phyloP scores from a whole-genome alignment of 352 stramenopile species.

The Elongisporangium prolatum region DNA sequence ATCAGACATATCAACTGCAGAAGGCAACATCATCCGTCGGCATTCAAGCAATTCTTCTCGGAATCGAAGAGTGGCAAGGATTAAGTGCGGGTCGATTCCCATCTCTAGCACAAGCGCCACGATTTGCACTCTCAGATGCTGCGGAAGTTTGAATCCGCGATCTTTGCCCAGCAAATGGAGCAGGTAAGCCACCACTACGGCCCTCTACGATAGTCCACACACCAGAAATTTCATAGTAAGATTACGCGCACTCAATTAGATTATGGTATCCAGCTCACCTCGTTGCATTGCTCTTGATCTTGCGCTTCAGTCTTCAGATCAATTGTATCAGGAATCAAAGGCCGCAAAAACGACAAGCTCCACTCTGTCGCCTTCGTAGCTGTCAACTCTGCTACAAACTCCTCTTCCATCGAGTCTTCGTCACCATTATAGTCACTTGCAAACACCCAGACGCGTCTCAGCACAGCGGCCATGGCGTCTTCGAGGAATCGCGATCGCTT shows the following conservation, averaged over 20 bases:
- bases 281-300: neutral
- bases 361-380: constrained; percentile 11
- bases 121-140: constrained; percentile 15
- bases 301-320: neutral
- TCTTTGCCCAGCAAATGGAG: constrained; percentile 30
- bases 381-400: constrained; percentile 4
- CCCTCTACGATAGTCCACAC: constrained; percentile 5
- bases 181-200: constrained; percentile 30
- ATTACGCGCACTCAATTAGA: too few species aligned
- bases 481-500: constrained; percentile 72
- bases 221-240: too few species aligned
- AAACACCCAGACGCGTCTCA: constrained; percentile 22
- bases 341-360: constrained; percentile 24
- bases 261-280: neutral
- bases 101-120: constrained; percentile 19
- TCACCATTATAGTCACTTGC: constrained; percentile 4
- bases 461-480: constrained; percentile 46
- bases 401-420: neutral
- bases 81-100: constrained; percentile 27
- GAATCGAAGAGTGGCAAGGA: constrained; percentile 50
- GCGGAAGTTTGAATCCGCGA: neutral
- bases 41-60: constrained; percentile 46
- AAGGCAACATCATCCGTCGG: constrained; percentile 30
- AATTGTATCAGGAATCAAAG: constrained; percentile 11
- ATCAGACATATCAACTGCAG: constrained; percentile 7